A percentile compares a stretch with the other conserved stretches of the same genome.
Evolutionary conservation across 306 rosid species (phyloP).

Genomic region (Glycine soja): DNA sequence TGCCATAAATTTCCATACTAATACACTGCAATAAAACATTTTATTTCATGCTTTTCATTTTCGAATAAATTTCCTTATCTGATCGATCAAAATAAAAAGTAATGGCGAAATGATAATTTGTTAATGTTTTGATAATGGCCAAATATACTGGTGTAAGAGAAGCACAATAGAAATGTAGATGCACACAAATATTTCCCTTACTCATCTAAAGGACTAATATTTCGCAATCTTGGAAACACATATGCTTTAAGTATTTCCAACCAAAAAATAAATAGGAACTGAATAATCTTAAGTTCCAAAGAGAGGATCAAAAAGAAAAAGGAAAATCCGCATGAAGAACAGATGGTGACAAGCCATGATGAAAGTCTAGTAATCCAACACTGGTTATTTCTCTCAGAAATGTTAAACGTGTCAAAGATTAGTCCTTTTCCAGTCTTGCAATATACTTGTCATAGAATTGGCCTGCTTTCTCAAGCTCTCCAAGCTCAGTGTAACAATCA

Average conservation of each 20-base stretch:
- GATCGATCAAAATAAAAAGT: background rate
- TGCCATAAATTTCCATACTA: background rate
- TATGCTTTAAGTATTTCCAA: background rate
- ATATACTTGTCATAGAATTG: conserved; percentile 79
- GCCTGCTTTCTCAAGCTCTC: conserved; percentile 93
- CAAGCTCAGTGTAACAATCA: conserved; percentile 96
- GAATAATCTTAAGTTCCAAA: background rate
- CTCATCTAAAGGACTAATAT: background rate
- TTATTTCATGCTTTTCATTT: background rate
- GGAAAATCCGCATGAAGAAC: conserved; percentile 44
- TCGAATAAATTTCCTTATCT: background rate
- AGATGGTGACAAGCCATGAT: background rate
- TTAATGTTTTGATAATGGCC: background rate
- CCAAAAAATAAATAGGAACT: background rate
- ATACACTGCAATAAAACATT: background rate
- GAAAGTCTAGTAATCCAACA: conserved; percentile 36
- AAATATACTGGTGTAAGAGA: background rate
- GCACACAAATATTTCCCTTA: background rate
- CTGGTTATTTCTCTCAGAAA: background rate
- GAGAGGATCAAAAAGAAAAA: conserved; percentile 29
- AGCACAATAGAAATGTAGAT: conserved; percentile 5
- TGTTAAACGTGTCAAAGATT: conserved; percentile 26
- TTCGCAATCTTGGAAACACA: background rate
- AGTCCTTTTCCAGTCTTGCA: conserved; percentile 82
- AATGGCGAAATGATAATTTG: background rate